These are phyloP conservation scores for Pseudotulostoma volvatum DNA, from an alignment of 495 filamentous ascomycete species.

Conservation along the genomic window DNA sequence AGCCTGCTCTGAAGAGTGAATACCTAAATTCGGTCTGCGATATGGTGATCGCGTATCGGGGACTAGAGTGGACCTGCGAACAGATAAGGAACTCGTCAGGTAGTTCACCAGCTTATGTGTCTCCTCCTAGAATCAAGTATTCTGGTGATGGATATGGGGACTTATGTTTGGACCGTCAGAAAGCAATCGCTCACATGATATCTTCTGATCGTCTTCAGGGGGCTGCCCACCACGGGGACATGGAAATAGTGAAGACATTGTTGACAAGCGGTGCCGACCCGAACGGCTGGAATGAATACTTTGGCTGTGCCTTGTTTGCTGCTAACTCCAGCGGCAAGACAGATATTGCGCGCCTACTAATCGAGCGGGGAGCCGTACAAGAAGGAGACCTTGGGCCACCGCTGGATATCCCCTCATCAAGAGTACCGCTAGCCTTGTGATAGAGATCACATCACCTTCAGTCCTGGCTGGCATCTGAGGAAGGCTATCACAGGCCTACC, in stretches of 20 bases:
- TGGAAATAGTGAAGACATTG: background rate
- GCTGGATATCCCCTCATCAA: too few relatives aligned
- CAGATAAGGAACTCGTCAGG: background rate
- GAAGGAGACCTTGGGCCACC: background rate
- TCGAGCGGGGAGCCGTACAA: background rate
- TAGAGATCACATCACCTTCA: too few relatives aligned
- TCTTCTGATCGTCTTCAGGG: too few relatives aligned
- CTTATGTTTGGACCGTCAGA: too few relatives aligned
- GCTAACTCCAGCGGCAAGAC: background rate
- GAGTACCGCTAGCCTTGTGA: too few relatives aligned
- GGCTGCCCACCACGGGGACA: background rate
- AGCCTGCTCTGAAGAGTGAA: background rate
- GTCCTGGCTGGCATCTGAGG: too few relatives aligned
- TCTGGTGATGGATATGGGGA: background rate
- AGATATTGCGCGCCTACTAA: background rate
- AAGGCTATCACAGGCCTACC: too few relatives aligned
- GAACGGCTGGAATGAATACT: background rate
- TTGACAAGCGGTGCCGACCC: background rate
- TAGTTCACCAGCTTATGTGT: background rate
- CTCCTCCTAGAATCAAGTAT: background rate
- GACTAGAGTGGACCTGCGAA: background rate
- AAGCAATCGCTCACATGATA: too few relatives aligned
- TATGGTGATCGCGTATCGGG: background rate
- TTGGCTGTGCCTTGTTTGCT: background rate
- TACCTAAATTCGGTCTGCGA: background rate